These are phyloP conservation scores for Stephania cephalantha DNA, from an alignment of 164 flowering plant species.

Conservation along the genomic window DNA sequence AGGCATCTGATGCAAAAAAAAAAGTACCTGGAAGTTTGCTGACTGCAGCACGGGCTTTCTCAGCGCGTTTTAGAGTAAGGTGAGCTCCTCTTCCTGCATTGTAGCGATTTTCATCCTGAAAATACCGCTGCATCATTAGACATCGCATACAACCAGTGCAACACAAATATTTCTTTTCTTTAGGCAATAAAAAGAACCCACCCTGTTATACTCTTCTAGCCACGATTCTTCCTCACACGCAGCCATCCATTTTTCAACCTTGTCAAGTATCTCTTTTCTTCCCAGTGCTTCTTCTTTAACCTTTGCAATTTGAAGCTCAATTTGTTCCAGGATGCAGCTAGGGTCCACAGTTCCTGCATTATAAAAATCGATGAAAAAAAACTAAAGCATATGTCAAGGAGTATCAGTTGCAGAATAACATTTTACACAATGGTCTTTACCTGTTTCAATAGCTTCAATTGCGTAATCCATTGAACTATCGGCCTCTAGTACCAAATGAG, in stretches of 20 bases:
- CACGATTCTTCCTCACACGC: slow-evolving; percentile 84
- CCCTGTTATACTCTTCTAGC: slow-evolving; percentile 87
- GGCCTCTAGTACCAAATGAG: slow-evolving; percentile 60
- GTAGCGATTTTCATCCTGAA: slow-evolving; percentile 70
- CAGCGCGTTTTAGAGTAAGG: slow-evolving; percentile 68
- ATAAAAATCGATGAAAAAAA: not conserved
- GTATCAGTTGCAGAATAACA: not conserved
- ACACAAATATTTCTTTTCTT: too few relatives aligned
- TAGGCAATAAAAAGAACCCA: slow-evolving; percentile 15
- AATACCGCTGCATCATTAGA: slow-evolving; percentile 8
- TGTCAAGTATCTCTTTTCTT: slow-evolving; percentile 79
- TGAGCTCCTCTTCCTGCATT: slow-evolving; percentile 79
- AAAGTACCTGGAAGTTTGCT: slow-evolving; percentile 59
- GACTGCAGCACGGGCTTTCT: slow-evolving; percentile 62
- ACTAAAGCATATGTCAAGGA: not conserved
- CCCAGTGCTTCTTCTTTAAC: slow-evolving; percentile 66
- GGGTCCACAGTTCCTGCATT: slow-evolving; percentile 52
- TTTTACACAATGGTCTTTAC: slow-evolving; percentile 22
- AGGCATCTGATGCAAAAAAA: slow-evolving; percentile 7
- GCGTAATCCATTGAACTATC: slow-evolving; percentile 45
- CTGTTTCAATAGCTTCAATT: slow-evolving; percentile 71
- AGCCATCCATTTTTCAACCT: slow-evolving; percentile 69
- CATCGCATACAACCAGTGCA: not conserved
- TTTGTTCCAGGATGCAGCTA: slow-evolving; percentile 40
- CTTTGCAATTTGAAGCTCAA: slow-evolving; percentile 53